Base-by-base conservation (phyloP, 441 rosid genomes). In the Theobroma grandiflorum region DNA sequence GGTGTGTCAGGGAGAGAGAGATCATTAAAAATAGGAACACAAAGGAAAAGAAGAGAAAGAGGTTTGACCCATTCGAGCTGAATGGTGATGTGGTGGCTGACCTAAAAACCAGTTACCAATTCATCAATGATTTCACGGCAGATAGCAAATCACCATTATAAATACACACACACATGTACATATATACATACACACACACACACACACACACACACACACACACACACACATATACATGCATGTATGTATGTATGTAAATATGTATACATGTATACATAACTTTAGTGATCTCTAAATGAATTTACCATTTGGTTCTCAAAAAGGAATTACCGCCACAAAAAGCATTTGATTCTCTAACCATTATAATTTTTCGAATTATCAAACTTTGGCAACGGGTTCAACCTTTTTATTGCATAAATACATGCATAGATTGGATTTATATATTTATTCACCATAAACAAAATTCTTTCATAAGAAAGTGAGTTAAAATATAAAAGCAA, bases 291-390 rank as follows among this genome's bases (percentile, higher is more conserved):
- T n/a, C n/a, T n/a, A 53, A 53, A 18, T 22, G 3, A 53, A 53
- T 53, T 6, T 53, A 53, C 22, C 59, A 53, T 16, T 65, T 65
- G 70, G 11, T 37, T 8, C 71, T n/a, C 52, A 11, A 43, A 64
- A 43, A 43, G 45, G 70, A 35, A 65, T 5, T 16, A 38, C 18
- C 70, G n/a, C 16, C 70, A 16, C 43, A 6, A 4, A 42, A 67
- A 67, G 52, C 72, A 38, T 42, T 42, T 67, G 26, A 67, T 8
- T 67, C 52, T n/a, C 33, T 26, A 68, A 22, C 38, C 74, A 70
- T 4, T 12, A 70, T 10, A 10, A 45, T 70, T 47, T 14, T 47
- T 9, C 58, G 12, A 26, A 47, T 49, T 70, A 20, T 11, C 74
- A 47, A 45, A 49, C 40, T 49, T 22, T 59, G 10, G 45, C 42